Evolutionary conservation across 352 stramenopile genomes (phyloP).

Genomic region (Pythium aquatile): DNA sequence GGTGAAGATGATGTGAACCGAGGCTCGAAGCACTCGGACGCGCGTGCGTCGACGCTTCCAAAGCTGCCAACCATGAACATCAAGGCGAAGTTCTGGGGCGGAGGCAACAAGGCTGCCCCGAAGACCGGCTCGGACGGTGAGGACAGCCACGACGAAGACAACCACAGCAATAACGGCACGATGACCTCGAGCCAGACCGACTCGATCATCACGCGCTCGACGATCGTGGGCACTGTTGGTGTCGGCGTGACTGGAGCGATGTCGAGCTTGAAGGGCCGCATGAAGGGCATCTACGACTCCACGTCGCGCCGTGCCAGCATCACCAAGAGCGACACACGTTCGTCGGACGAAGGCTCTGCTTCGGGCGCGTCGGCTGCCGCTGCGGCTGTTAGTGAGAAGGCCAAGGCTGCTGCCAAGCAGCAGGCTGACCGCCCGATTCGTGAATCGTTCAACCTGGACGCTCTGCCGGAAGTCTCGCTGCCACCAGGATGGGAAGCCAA

Average conservation of each 20-base stretch:
- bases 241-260: conserved; percentile 69
- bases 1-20: conserved; percentile 68
- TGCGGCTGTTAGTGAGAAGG: neutral
- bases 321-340: conserved; percentile 42
- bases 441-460: conserved; percentile 85
- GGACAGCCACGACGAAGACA: conserved; percentile 30
- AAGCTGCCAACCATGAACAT: conserved; percentile 64
- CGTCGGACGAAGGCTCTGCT: conserved; percentile 27
- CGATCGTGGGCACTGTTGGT: conserved; percentile 76
- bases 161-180: conserved; percentile 28
- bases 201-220: conserved; percentile 61
- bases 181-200: conserved; percentile 42
- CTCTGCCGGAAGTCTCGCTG: conserved; percentile 75
- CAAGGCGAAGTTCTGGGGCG: conserved; percentile 75
- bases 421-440: conserved; percentile 53
- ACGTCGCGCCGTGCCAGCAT: conserved; percentile 53
- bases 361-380: conserved; percentile 24
- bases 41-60: conserved; percentile 59
- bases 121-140: conserved; percentile 57
- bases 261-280: conserved; percentile 79
- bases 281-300: conserved; percentile 76
- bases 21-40: conserved; percentile 48
- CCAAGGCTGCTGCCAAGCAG: conserved; percentile 27
- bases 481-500: conserved; percentile 85
- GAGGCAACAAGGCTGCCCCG: conserved; percentile 30